Evolutionary conservation across 495 filamentous ascomycete genomes (phyloP).

Genomic region (Clohesyomyces aquaticus): DNA sequence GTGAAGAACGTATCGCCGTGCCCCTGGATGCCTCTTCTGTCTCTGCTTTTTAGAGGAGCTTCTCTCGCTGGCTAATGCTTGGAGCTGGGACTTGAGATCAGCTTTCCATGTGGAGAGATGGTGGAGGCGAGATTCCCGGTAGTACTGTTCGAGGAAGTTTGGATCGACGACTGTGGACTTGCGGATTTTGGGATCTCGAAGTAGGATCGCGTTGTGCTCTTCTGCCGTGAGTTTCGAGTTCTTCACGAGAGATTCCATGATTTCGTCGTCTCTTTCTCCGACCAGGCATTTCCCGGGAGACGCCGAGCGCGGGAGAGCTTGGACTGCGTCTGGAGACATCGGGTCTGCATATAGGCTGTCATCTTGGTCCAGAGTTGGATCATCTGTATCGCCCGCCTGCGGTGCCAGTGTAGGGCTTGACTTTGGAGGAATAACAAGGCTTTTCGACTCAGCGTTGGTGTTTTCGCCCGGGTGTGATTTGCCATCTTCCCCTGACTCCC

Average conservation of each 20-base stretch:
- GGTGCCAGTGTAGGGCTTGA: conserved; percentile 27
- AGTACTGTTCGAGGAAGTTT: conserved; percentile 90
- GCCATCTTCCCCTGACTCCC: background rate
- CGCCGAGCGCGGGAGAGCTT: background rate
- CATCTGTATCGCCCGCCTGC: background rate
- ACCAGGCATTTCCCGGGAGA: background rate
- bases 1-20: conserved; percentile 85
- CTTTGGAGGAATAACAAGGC: conserved; percentile 35
- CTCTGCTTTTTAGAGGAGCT: conserved; percentile 56
- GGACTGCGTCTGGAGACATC: conserved; percentile 1
- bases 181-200: conserved; percentile 79
- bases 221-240: conserved; percentile 69
- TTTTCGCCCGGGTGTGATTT: background rate
- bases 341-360: conserved; percentile 31
- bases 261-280: background rate
- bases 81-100: conserved; percentile 83
- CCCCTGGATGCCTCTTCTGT: conserved; percentile 58
- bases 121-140: conserved; percentile 89
- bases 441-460: background rate
- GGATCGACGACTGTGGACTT: conserved; percentile 88
- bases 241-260: background rate
- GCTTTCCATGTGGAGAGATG: conserved; percentile 96
- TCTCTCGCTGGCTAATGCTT: conserved; percentile 73
- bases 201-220: conserved; percentile 82
- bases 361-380: conserved; percentile 9